phyloP scores from a whole-genome alignment of 192 early-diverging fungal species.

The Coemansia sp. region DNA sequence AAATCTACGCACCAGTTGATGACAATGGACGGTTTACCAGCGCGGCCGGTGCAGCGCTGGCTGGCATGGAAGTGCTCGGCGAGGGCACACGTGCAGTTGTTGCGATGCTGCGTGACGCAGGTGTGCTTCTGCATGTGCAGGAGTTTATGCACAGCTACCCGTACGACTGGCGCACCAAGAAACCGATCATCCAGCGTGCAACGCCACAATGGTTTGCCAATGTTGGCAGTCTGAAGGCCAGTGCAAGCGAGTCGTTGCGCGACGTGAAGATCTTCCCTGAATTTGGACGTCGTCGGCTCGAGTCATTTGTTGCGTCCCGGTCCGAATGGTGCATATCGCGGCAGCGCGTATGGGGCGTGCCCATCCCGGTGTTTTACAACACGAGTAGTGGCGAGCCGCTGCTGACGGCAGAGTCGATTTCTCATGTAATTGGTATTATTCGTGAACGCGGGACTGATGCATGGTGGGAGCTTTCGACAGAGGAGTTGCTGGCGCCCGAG shows the following conservation, averaged over 20 bases:
- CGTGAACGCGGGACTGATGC: conserved; percentile 61
- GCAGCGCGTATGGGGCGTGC: conserved; percentile 80
- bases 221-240: conserved; percentile 61
- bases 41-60: conserved; percentile 63
- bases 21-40: conserved; percentile 66
- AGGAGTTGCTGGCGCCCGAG: conserved; percentile 63
- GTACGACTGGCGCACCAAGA: conserved; percentile 83
- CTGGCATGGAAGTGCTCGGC: conserved; percentile 60
- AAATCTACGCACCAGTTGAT: conserved; percentile 70
- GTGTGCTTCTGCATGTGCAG: conserved; percentile 55
- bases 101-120: conserved; percentile 44
- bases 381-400: conserved; percentile 61
- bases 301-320: conserved; percentile 65
- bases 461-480: conserved; percentile 70
- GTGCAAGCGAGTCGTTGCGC: conserved; percentile 59
- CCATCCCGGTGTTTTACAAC: conserved; percentile 76
- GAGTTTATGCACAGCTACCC: conserved; percentile 73
- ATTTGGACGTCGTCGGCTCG: conserved; percentile 58
- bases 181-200: conserved; percentile 74
- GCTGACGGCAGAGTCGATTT: conserved; percentile 63
- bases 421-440: conserved; percentile 64
- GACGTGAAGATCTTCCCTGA: conserved; percentile 64
- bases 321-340: conserved; percentile 85
- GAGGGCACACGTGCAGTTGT: conserved; percentile 63
- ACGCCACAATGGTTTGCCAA: conserved; percentile 86